Base-by-base conservation (phyloP, 306 rosid species). In the Ziziphus jujuba region DNA sequence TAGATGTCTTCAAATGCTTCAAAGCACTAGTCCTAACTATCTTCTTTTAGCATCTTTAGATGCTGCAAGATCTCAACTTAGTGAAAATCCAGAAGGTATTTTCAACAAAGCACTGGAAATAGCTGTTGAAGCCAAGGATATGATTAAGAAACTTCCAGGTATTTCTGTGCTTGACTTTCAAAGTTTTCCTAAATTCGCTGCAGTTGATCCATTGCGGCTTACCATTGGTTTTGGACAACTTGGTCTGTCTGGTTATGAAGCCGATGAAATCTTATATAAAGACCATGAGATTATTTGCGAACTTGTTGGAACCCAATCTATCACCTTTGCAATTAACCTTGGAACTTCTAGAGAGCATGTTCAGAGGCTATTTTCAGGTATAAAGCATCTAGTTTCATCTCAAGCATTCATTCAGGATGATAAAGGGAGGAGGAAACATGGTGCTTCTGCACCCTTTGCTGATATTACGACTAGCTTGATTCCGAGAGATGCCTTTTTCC, bases 401-500 rank as follows among this genome's bases (percentile, higher is more conserved):
- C 45, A 67, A 63, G 31, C 73, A 71, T 65, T 72, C 5, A 54
- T 56, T 69, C 67, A 22, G 34, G 62, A 65, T 23, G 72, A 31
- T 4, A 72, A 72, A 83, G 82, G 65, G 65, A 57, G 55, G 51
- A 70, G 17, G 5, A 47, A 61, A 21, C n/a, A 14, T 15, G 9
- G 59, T 24, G 55, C 28, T 24, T 62, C 48, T 51, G 73, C 84
- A 34, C 85, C 85, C 25, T 87, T 87, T 73, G 80, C 80, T 17
- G 87, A 87, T 60, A 67, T 75, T 43, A 36, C 61, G 59, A 84
- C 55, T 65, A 76, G 78, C 45, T 75, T 91, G 74, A 85, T 77
- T 65, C 97, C 96, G 20, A 89, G 97, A 79, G 97, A 89, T 20
- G 97, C 97, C 47, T 91, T 91, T 57, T 91, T 91, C 17, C 69